Evolutionary conservation across 805 yeast genomes (phyloP).

Genomic region (Teunomyces barrocoloradensis): DNA sequence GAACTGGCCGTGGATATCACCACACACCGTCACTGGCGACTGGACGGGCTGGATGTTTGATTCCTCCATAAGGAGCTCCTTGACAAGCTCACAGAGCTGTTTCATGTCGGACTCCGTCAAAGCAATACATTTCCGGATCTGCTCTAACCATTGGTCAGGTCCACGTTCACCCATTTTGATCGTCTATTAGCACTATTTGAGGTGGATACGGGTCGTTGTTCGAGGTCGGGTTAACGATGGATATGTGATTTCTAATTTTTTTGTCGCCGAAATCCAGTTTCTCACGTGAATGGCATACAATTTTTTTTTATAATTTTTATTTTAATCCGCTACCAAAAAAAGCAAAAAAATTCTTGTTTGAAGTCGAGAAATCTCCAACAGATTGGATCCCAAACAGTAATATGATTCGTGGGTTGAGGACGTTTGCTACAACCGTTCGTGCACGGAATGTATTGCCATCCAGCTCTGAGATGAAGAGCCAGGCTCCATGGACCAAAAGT

Average conservation of each 20-base stretch:
- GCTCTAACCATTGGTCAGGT: constrained; percentile 96
- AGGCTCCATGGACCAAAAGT: constrained; percentile 25
- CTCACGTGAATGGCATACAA: not conserved
- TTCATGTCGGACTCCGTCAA: constrained; percentile 93
- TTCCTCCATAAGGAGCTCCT: constrained; percentile 93
- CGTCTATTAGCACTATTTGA: not conserved
- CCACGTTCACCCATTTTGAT: constrained; percentile 65
- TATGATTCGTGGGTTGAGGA: constrained; percentile 1
- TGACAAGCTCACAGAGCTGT: constrained; percentile 90
- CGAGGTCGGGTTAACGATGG: not conserved
- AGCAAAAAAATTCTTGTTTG: not conserved
- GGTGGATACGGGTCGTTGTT: not conserved
- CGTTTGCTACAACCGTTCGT: not conserved
- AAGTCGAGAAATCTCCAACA: not conserved
- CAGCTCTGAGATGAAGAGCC: constrained; percentile 30
- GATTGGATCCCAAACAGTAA: not conserved
- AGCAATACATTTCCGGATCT: constrained; percentile 84
- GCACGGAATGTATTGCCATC: constrained; percentile 21
- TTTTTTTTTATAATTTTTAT: not conserved
- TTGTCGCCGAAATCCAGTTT: not conserved
- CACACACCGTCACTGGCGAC: constrained; percentile 93
- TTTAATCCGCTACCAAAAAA: not conserved
- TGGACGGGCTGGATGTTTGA: constrained; percentile 92
- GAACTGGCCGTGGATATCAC: constrained; percentile 97
- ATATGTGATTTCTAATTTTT: constrained; percentile 2